Evolutionary conservation across 2,329 filamentous ascomycete genomes (phyloP), one percentile per base, ranked within the genome.

Genomic region (Fusarium tjaetaba): DNA sequence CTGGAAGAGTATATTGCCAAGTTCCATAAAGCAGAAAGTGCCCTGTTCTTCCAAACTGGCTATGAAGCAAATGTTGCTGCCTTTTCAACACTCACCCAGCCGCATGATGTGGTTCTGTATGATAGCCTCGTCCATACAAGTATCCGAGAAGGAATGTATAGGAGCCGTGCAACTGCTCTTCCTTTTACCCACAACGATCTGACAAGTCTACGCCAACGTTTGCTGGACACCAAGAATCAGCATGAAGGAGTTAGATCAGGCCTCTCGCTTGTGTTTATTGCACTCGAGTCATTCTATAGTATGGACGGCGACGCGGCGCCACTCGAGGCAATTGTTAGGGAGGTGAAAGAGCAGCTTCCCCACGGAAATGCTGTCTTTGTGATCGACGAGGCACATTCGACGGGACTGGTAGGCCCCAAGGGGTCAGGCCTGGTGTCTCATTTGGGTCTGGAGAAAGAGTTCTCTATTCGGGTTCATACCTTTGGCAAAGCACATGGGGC

Each of bases 401-500:
- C 59, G 4, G 59, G 59, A 5, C 2, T 61, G 15, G 24, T 61
- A 0, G 59, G 59, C 9, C 39, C 39, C 1, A 20, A 16, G 2
- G 59, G 59, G 2, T 45, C 59, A 18, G 59, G 59, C 2, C 39
- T 61, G 8, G 59, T 61, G 11, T 38, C 48, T n/a, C n/a, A 56
- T 2, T 5, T 61, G 20, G 49, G 49, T 1, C 22, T 61, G 24
- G 39, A 61, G 20, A 45, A 56, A 14, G 24, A 61, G 1, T 38
- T 61, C 16, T 56, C 59, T 18, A 56, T 61, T 11, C 49, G 59
- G 11, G 15, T 56, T 30, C 59, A 61, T 20, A 61, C 59, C 7
- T 61, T 61, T 56, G 59, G 59, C 3, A 61, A 61, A 56, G 59
- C 59, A n/a, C 59, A 61, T 38, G 59, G 59, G 6, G 32, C 49